Evolutionary conservation across 2,329 filamentous ascomycete species (phyloP).

Genomic region (Monilinia vaccinii-corymbosi): DNA sequence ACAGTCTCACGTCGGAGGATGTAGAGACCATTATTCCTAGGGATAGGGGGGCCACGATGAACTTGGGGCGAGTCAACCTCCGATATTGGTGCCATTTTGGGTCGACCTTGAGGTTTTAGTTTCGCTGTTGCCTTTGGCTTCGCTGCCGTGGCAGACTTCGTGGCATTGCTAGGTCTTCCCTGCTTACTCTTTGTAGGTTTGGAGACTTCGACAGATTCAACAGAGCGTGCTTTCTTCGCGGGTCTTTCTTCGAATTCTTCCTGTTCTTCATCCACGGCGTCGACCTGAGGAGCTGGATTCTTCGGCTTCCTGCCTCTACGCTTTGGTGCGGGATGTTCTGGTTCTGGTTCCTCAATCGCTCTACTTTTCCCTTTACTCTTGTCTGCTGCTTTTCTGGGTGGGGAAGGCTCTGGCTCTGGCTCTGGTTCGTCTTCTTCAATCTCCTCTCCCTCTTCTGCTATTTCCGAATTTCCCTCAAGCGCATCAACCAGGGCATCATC

Average conservation of each 20-base stretch:
- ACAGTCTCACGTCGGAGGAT: slow-evolving; percentile 42
- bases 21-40: slow-evolving; percentile 39
- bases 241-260: slow-evolving; percentile 11
- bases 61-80: slow-evolving; percentile 24
- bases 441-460: slow-evolving; percentile 10
- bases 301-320: slow-evolving; percentile 8
- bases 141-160: slow-evolving; percentile 9
- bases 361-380: slow-evolving; percentile 12
- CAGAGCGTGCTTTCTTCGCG: slow-evolving; percentile 16
- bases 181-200: not conserved
- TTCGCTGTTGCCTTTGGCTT: slow-evolving; percentile 15
- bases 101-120: slow-evolving; percentile 13
- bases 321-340: not conserved
- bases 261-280: slow-evolving; percentile 13
- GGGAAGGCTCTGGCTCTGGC: slow-evolving; percentile 9
- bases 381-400: not conserved
- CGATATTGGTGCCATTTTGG: slow-evolving; percentile 17
- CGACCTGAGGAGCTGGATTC: not conserved
- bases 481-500: slow-evolving; percentile 29
- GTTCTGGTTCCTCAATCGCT: slow-evolving; percentile 3
- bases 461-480: slow-evolving; percentile 15
- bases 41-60: slow-evolving; percentile 30
- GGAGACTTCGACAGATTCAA: slow-evolving; percentile 8
- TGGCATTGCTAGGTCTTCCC: slow-evolving; percentile 3
- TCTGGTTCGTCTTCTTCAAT: slow-evolving; percentile 15